Evolutionary conservation across 2,329 filamentous ascomycete genomes (phyloP), one percentile per base, ranked within the genome.

Genomic region (Berkeleyomyces rouxiae): DNA sequence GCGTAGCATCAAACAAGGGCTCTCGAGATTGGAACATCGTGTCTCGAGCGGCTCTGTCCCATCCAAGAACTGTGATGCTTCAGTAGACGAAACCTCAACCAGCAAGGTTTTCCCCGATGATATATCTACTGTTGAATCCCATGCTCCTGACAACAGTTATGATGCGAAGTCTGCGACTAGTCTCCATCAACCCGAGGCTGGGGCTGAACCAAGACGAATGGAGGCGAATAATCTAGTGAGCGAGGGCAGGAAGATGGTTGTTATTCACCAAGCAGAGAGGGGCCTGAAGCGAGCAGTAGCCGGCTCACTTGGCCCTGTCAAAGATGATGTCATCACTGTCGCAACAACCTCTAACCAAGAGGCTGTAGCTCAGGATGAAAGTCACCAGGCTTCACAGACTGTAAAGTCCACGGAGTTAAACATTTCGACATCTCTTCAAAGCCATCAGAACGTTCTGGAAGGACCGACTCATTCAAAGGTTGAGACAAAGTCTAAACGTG

Each of bases 161-260:
- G 55, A 65, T 40, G 33, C 42, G n/a, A 51, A 51, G 6, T 47
- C 11, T 42, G 51, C 11, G 36, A 44, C 11, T 23, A 23, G 58
- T 61, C 49, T 40, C 46, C 31, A 58, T n/a, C 31, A 58, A 36
- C 64, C 74, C 70, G 58, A 76, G 81, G 58, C 70, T 78, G 10
- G 72, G 76, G 31, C 40, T 46, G 58, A 59, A 13, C 6, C 16
- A 51, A 31, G 47, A 51, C 46, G 44, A 33, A 33, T 16, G 47
- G 13, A 55, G 36, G 51, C 51, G 11, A 6, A 5, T 36, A 6
- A 43, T 4, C 23, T 11, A 11, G 36, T 16, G 23, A 59, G 43
- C n/a, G 16, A 3, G 37, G 42, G 46, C 0, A 13, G 31, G 44
- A 59, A 59, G 58, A 16, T 9, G n/a, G 42, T 39, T 16, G 43